Evolutionary conservation across 257 asterid genomes (phyloP).

Genomic region (Orobanche coerulescens): DNA sequence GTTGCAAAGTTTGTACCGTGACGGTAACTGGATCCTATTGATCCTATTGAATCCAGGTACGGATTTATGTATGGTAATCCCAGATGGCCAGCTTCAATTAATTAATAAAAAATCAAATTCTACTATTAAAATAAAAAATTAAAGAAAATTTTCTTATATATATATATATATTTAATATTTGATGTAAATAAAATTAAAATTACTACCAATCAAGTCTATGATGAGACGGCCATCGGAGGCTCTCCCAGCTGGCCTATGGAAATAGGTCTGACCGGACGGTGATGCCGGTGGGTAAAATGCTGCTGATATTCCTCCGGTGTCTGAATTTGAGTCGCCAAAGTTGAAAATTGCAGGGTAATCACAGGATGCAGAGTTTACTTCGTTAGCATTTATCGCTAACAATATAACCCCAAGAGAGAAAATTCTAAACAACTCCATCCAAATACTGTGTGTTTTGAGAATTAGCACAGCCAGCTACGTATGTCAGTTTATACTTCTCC

Average conservation of each 20-base stretch:
- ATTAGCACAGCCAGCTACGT: no score
- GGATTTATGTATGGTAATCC: constrained; percentile 52
- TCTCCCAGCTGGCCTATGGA: constrained; percentile 44
- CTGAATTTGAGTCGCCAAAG: constrained; percentile 71
- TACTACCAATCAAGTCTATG: constrained; percentile 51
- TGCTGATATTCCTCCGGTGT: constrained; percentile 53
- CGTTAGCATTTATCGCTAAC: constrained; percentile 9
- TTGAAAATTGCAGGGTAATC: constrained; percentile 45
- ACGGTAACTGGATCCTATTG: constrained; percentile 25
- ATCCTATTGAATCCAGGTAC: constrained; percentile 56
- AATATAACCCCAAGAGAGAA: not conserved
- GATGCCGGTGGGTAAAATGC: constrained; percentile 39
- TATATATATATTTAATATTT: no score
- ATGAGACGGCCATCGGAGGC: constrained; percentile 63
- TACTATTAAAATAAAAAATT: not conserved
- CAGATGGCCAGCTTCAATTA: constrained; percentile 43
- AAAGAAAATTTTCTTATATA: not conserved
- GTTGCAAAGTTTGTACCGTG: constrained; percentile 79
- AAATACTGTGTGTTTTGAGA: not conserved
- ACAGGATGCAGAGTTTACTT: constrained; percentile 24
- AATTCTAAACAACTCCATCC: constrained; percentile 13
- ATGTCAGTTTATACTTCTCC: no score
- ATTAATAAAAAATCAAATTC: not conserved
- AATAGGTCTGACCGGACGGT: constrained; percentile 49
- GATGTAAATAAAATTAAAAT: no score